phyloP scores from a whole-genome alignment of 1,284 basidiomycete genomes.

The Leccinum solheimii region DNA sequence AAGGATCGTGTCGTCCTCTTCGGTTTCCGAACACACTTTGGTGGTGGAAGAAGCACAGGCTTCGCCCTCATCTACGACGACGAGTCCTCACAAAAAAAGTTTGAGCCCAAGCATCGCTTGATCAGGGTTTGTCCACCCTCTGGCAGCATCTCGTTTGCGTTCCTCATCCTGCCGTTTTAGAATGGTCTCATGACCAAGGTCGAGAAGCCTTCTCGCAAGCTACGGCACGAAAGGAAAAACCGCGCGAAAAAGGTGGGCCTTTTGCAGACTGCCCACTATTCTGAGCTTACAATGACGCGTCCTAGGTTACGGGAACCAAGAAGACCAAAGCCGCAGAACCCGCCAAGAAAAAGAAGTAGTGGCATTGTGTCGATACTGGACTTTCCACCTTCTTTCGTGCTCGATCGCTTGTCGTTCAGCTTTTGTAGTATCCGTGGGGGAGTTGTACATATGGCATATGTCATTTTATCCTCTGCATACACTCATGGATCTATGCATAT shows the following conservation, averaged over 20 bases:
- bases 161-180: conserved; percentile 43
- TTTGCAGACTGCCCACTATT: conserved; percentile 17
- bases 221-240: conserved; percentile 99
- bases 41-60: conserved; percentile 97
- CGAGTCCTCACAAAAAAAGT: conserved; percentile 92
- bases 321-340: conserved; percentile 91
- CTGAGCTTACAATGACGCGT: conserved; percentile 9
- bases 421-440: conserved; percentile 36
- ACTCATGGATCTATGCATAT: conserved; percentile 48
- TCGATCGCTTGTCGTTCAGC: conserved; percentile 41
- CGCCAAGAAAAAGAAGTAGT: conserved; percentile 84
- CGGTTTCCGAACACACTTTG: conserved; percentile 90
- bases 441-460: conserved; percentile 46
- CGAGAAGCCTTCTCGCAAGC: conserved; percentile 92
- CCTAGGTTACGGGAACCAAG: conserved; percentile 87
- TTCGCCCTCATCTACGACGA: conserved; percentile 99
- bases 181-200: conserved; percentile 83
- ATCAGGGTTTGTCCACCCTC: conserved; percentile 71
- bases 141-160: not conserved
- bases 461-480: conserved; percentile 35
- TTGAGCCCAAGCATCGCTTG: conserved; percentile 96
- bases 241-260: conserved; percentile 87
- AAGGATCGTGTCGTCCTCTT: conserved; percentile 79
- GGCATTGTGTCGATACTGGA: conserved; percentile 12
- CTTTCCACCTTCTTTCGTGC: conserved; percentile 31